A percentile compares a stretch with the other conserved stretches of the same genome.
These are phyloP conservation scores for Populus hybrid DNA, from an alignment of 441 rosid species.

Conservation along the genomic window DNA sequence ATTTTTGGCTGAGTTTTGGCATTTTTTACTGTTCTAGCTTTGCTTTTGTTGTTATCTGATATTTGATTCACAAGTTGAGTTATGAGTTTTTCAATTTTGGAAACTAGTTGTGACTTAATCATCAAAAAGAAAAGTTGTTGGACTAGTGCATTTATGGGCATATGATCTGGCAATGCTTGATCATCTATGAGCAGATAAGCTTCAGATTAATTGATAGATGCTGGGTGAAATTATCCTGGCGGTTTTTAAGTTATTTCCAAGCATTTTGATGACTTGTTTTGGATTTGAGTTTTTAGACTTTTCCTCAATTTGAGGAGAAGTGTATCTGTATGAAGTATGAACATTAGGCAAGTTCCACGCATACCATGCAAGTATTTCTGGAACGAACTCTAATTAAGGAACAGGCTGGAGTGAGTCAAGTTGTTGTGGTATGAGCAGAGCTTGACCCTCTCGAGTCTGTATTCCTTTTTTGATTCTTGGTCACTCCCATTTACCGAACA, in stretches of 20 bases:
- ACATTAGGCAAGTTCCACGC: neutral
- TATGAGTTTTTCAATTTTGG: neutral
- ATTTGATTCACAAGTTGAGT: neutral
- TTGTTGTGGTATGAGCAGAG: neutral
- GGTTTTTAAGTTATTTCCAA: neutral
- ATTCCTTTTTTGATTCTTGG: neutral
- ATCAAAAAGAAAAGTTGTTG: neutral
- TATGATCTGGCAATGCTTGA: neutral
- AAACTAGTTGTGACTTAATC: neutral
- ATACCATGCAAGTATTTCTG: neutral
- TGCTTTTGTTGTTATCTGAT: constrained; percentile 5
- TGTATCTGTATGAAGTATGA: neutral
- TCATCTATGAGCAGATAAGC: constrained; percentile 29
- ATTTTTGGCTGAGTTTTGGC: neutral
- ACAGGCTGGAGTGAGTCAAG: neutral
- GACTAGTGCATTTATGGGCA: neutral
- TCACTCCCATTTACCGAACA: neutral
- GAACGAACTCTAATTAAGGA: neutral
- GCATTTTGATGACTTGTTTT: neutral
- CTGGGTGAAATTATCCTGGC: neutral
- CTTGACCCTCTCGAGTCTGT: neutral
- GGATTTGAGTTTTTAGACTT: neutral
- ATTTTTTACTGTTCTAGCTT: neutral
- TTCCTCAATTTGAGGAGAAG: neutral
- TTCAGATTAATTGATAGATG: neutral